Evolutionary conservation across 306 rosid genomes (phyloP).

Genomic region (Abrus pulchellus): DNA sequence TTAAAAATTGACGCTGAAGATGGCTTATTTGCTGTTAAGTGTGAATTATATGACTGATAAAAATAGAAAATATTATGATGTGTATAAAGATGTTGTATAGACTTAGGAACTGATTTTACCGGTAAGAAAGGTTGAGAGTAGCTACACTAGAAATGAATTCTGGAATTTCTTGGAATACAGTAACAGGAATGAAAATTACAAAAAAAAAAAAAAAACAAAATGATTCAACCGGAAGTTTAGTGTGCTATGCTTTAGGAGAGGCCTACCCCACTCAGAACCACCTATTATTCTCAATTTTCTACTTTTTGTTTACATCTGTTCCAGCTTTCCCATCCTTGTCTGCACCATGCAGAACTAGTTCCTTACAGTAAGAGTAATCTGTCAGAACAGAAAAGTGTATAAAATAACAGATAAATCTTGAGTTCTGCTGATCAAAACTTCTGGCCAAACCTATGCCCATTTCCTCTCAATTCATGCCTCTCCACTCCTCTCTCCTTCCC

Average conservation of each 20-base stretch:
- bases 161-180: neutral
- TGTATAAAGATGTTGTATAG: neutral
- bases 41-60: neutral
- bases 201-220: neutral
- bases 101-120: conserved; percentile 2
- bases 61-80: neutral
- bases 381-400: neutral
- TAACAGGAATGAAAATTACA: neutral
- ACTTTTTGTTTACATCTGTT: neutral
- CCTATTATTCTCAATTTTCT: neutral
- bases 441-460: neutral
- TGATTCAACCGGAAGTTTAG: neutral
- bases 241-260: neutral
- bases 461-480: neutral
- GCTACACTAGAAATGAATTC: neutral
- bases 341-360: neutral
- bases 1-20: neutral
- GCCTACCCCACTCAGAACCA: neutral
- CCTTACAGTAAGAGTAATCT: neutral
- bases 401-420: conserved; percentile 1
- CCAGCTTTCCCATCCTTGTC: neutral
- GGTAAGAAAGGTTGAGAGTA: neutral
- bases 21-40: neutral
- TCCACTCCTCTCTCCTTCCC: neutral
- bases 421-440: neutral